Base-by-base conservation (phyloP, 192 early-diverging fungal species). In the Rhizophagus clarus region DNA sequence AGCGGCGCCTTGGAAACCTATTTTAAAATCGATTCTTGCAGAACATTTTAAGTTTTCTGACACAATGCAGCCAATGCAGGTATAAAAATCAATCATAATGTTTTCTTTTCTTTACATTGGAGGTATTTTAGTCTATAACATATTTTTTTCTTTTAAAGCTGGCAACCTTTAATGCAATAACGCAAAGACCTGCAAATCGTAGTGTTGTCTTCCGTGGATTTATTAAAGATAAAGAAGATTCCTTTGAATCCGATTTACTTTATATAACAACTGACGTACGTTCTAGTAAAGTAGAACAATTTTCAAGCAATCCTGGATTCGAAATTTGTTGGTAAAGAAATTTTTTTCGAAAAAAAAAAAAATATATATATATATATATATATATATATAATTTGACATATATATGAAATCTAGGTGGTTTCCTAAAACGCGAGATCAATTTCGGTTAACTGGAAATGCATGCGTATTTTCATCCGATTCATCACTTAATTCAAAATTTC, bases 201-300 rank as follows among this genome's bases (percentile, higher is more conserved):
- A 83, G 76, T 0, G 85, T 86, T 14, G 83, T 84, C 4, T 84
- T 84, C 49, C 82, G 85, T 26, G 81, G 81, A 9, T 86, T 86
- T 69, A 80, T 77, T 17, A 83, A 82, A 28, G 79, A 86, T 61
- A 68, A 79, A n/a, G 75, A 80, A 1, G 69, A 80, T 10, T 80
- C 82, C 0, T 83, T 84, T 84, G 69, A 70, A 20, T 83, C 81
- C 22, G 74, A 81, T 24, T 63, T 84, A 15, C 63, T 84, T 15
- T 20, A 47, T 5, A 26, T 86, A 24, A 81, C 79, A 4, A 73
- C 76, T 2, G 83, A 84, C 29, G 77, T 81, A 28, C 66, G 80
- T 7, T 80, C 85, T 5, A 28, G 63, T 61, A 86, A 86, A 42
- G 60, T 84, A 17, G 75, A 81, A 12, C 79, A 83, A 40, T 60